Evolutionary conservation across 23 red algal species (phyloP).

Genomic region (Gracilaria domingensis): DNA sequence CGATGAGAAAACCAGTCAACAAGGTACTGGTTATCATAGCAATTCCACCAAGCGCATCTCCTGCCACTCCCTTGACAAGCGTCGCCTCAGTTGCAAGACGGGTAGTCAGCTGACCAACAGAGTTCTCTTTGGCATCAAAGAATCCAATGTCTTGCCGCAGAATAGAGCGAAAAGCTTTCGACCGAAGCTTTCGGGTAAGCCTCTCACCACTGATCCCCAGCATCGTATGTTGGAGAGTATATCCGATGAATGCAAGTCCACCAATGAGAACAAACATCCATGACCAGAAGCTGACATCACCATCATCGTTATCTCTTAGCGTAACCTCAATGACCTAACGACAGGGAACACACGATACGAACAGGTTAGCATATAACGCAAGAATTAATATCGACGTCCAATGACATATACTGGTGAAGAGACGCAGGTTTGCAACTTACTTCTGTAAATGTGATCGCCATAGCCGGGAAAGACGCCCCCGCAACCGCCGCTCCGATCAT

Average conservation of each 20-base stretch:
- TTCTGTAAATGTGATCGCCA: constrained; percentile 64
- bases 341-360: background rate
- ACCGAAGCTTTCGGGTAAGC: constrained; percentile 83
- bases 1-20: constrained; percentile 69
- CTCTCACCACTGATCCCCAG: constrained; percentile 88
- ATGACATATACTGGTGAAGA: background rate
- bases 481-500: constrained; percentile 51
- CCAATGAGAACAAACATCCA: constrained; percentile 69
- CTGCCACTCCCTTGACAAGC: constrained; percentile 70
- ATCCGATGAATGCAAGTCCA: constrained; percentile 57
- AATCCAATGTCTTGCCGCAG: constrained; percentile 90
- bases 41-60: constrained; percentile 61
- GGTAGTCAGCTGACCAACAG: constrained; percentile 67
- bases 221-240: constrained; percentile 70
- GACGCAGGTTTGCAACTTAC: constrained; percentile 25
- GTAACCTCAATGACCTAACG: constrained; percentile 58
- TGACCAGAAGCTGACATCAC: constrained; percentile 58
- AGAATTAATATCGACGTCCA: background rate
- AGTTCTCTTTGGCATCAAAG: constrained; percentile 82
- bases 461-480: constrained; percentile 67
- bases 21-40: constrained; percentile 53
- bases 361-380: background rate
- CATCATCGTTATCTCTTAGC: constrained; percentile 14
- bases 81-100: constrained; percentile 77
- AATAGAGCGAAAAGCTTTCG: constrained; percentile 77